These are phyloP conservation scores for Xylariales sp. DNA, from an alignment of 2,329 filamentous ascomycete species.

Conservation along the genomic window DNA sequence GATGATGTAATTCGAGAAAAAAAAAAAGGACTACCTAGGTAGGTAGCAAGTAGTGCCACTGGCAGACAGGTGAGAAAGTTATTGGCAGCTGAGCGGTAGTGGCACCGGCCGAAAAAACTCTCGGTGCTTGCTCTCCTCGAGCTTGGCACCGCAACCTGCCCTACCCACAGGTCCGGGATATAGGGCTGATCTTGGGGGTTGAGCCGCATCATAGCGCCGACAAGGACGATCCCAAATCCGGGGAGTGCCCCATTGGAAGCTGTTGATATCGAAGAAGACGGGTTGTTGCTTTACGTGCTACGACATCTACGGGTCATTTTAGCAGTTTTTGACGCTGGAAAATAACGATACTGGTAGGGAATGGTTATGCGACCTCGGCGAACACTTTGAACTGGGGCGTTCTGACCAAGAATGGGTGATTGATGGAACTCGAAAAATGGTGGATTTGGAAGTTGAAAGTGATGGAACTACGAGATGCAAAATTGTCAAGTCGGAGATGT, in stretches of 20 bases:
- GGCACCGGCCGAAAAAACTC: constrained; percentile 21
- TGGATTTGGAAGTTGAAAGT: constrained; percentile 46
- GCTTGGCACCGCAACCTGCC: constrained; percentile 38
- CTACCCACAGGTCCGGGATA: constrained; percentile 45
- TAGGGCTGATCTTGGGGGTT: constrained; percentile 53
- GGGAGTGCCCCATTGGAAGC: constrained; percentile 42
- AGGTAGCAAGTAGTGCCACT: not conserved
- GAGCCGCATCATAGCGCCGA: constrained; percentile 53
- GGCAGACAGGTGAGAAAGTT: constrained; percentile 9
- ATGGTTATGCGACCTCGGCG: constrained; percentile 41
- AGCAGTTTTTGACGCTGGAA: constrained; percentile 32
- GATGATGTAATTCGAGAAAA: too few relatives aligned
- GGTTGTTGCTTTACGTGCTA: constrained; percentile 38
- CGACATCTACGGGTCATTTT: constrained; percentile 20
- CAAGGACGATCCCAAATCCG: constrained; percentile 51
- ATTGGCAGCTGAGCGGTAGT: constrained; percentile 30
- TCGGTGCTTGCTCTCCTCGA: constrained; percentile 25
- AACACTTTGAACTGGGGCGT: constrained; percentile 12
- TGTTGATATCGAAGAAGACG: constrained; percentile 46
- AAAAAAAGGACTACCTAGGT: not conserved
- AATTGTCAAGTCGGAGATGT: constrained; percentile 46
- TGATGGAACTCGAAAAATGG: constrained; percentile 30
- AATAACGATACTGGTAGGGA: constrained; percentile 41
- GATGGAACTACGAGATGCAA: constrained; percentile 41
- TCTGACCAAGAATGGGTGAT: constrained; percentile 20